phyloP scores from a whole-genome alignment of 768 basidiomycete genomes.

The Kwoniella botswanensis region DNA sequence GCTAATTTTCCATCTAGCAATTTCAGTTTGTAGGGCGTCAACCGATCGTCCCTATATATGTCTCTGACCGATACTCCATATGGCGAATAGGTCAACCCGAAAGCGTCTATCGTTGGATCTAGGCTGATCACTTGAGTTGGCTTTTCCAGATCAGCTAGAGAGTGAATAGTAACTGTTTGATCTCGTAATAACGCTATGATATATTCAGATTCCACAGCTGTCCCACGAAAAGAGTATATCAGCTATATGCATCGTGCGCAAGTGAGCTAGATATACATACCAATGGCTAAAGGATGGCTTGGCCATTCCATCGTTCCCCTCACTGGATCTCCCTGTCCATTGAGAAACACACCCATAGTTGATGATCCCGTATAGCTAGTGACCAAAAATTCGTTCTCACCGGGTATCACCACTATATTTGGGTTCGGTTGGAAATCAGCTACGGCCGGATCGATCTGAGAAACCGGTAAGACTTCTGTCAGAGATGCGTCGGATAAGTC shows the following conservation, averaged over 20 bases:
- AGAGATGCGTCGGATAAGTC: conserved; percentile 74
- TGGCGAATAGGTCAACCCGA: conserved; percentile 48
- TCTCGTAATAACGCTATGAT: conserved; percentile 78
- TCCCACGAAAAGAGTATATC: not conserved
- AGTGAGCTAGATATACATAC: conserved; percentile 63
- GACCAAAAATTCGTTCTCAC: conserved; percentile 80
- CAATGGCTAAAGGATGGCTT: conserved; percentile 73
- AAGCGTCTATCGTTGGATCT: conserved; percentile 54
- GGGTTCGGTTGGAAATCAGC: conserved; percentile 46
- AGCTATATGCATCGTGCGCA: not conserved
- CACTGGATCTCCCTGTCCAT: conserved; percentile 81
- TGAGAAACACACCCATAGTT: conserved; percentile 86
- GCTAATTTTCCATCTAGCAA: conserved; percentile 40
- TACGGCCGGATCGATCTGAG: conserved; percentile 65
- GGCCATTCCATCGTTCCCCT: conserved; percentile 88
- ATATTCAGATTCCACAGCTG: conserved; percentile 82
- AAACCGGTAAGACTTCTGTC: conserved; percentile 76
- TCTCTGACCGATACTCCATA: conserved; percentile 52
- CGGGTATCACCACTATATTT: conserved; percentile 72
- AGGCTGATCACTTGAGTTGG: conserved; percentile 70
- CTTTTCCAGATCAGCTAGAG: conserved; percentile 66
- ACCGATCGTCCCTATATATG: conserved; percentile 43
- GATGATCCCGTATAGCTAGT: conserved; percentile 80
- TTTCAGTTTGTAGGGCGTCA: conserved; percentile 31
- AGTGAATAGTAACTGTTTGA: conserved; percentile 79